phyloP scores from a whole-genome alignment of 805 yeast species.

The Candida loeiensis region DNA sequence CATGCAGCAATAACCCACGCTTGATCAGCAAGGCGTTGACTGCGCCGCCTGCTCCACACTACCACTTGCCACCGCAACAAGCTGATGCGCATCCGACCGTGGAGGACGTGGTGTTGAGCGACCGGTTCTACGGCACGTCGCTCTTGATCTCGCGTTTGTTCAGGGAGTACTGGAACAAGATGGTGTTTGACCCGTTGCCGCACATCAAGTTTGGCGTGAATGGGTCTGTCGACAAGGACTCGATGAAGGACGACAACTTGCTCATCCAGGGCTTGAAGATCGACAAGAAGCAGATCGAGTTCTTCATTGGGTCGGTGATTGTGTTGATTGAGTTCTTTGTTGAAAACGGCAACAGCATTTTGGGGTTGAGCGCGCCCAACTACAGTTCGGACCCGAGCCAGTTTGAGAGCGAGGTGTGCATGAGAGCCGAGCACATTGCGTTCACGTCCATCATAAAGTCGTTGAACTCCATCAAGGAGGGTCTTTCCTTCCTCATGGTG shows the following conservation, averaged over 20 bases:
- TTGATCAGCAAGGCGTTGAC: conserved; percentile 20
- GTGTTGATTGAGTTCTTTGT: conserved; percentile 68
- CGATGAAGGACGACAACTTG: conserved; percentile 42
- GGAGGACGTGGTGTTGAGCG: conserved; percentile 82
- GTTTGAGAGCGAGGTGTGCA: conserved; percentile 61
- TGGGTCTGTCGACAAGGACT: conserved; percentile 38
- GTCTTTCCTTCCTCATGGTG: conserved; percentile 80
- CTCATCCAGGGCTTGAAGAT: conserved; percentile 45
- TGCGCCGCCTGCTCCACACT: conserved; percentile 12
- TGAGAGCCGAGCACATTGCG: conserved; percentile 90
- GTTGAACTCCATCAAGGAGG: conserved; percentile 78
- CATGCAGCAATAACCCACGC: conserved; percentile 53
- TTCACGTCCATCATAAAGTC: conserved; percentile 73
- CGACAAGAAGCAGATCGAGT: conserved; percentile 55
- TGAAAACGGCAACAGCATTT: conserved; percentile 58
- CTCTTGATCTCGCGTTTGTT: conserved; percentile 74
- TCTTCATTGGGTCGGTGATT: conserved; percentile 64
- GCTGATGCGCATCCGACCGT: conserved; percentile 40
- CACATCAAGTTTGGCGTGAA: conserved; percentile 34
- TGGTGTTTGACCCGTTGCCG: conserved; percentile 54
- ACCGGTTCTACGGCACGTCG: conserved; percentile 85
- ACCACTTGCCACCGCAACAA: conserved; percentile 13
- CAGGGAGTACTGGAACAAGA: conserved; percentile 72
- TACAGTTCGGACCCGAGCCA: conserved; percentile 48
- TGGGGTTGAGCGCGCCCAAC: conserved; percentile 57